phyloP scores from a whole-genome alignment of 495 filamentous ascomycete species.

The Daldinia vernicosa region DNA sequence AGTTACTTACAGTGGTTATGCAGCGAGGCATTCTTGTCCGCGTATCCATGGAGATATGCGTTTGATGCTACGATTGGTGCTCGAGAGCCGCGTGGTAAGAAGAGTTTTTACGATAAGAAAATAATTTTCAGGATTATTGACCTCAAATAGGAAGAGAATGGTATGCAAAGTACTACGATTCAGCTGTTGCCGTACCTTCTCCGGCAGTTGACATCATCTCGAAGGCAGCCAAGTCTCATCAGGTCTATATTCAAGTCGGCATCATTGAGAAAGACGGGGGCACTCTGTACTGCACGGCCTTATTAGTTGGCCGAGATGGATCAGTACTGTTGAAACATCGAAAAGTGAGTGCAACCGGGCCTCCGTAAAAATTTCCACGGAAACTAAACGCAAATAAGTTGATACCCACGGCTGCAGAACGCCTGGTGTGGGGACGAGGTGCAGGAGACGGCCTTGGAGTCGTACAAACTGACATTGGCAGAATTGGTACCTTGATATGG shows the following conservation, averaged over 20 bases:
- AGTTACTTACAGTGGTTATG: neutral
- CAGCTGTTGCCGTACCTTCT: conserved; percentile 48
- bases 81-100: conserved; percentile 52
- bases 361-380: neutral
- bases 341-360: conserved; percentile 42
- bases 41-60: conserved; percentile 55
- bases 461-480: conserved; percentile 53
- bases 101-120: neutral
- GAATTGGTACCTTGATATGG: conserved; percentile 56
- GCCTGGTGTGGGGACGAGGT: conserved; percentile 54
- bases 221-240: conserved; percentile 46
- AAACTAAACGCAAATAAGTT: conserved; percentile 43
- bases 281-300: conserved; percentile 52
- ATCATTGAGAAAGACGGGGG: conserved; percentile 57
- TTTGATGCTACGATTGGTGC: conserved; percentile 56
- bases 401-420: conserved; percentile 53
- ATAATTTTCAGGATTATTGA: conserved; percentile 19
- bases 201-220: conserved; percentile 49
- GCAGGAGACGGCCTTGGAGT: conserved; percentile 53
- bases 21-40: conserved; percentile 53
- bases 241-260: conserved; percentile 50
- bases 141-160: conserved; percentile 48
- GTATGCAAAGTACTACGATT: conserved; percentile 54
- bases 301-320: conserved; percentile 51
- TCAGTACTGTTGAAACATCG: conserved; percentile 50